Conservation (phyloP, 176 grass and related monocot genomes). For the Oryza glumipatula region DNA sequence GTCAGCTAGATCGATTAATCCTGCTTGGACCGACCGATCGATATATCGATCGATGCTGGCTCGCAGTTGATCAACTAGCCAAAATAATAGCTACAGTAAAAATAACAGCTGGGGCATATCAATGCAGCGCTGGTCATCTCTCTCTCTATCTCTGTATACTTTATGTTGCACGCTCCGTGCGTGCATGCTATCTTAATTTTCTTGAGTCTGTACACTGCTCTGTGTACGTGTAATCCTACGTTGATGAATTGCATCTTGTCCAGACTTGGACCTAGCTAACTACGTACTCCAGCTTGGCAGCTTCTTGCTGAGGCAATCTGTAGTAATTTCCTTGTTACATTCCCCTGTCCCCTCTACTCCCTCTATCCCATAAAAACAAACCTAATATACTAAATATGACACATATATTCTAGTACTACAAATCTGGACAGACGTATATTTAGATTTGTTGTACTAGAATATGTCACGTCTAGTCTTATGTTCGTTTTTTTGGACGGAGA, state of each 20-base stretch:
- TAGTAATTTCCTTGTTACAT: background rate
- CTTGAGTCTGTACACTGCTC: background rate
- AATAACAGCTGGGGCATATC: background rate
- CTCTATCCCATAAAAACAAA: too few relatives aligned
- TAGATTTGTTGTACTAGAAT: too few relatives aligned
- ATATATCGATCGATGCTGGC: background rate
- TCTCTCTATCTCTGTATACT: background rate
- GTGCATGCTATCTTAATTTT: background rate
- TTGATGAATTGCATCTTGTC: background rate
- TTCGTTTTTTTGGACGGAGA: too few relatives aligned
- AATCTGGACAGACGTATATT: too few relatives aligned
- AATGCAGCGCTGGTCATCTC: background rate
- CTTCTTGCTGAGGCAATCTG: background rate
- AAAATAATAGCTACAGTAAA: too few relatives aligned
- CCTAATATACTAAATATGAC: too few relatives aligned
- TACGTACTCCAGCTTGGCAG: background rate
- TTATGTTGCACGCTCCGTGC: background rate
- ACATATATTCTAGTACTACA: too few relatives aligned
- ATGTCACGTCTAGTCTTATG: too few relatives aligned
- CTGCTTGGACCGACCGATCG: too few relatives aligned
- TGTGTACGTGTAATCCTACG: too few relatives aligned
- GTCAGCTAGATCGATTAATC: background rate
- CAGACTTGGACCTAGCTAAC: background rate
- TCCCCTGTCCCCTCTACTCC: too few relatives aligned
- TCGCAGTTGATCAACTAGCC: background rate